Conservation (phyloP, 2,329 filamentous ascomycete species). For the Trichophyton rubrum region DNA sequence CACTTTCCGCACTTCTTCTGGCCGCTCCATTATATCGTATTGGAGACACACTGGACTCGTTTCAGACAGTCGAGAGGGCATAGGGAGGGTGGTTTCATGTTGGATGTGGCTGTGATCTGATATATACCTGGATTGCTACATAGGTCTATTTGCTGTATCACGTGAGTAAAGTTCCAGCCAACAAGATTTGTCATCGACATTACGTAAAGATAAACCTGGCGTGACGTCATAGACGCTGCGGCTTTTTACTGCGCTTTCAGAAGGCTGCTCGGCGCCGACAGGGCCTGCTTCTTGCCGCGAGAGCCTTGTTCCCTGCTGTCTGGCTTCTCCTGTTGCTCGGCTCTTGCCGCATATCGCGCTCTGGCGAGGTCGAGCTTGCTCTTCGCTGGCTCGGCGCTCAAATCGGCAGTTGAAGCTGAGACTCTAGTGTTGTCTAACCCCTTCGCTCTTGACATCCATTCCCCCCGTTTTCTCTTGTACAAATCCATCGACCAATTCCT, state of each 20-base stretch:
- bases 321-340: conserved; percentile 15
- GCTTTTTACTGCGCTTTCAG: conserved; percentile 8
- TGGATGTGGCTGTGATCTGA: background rate
- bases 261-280: conserved; percentile 2
- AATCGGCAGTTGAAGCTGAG: conserved; percentile 7
- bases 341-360: conserved; percentile 41
- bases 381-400: conserved; percentile 25
- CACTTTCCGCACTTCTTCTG: conserved; percentile 32
- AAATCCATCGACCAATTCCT: conserved; percentile 63
- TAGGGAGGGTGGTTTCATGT: background rate
- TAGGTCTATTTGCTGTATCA: background rate
- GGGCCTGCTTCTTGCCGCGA: background rate
- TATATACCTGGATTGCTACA: background rate
- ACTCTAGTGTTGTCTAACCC: conserved; percentile 28
- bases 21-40: conserved; percentile 18
- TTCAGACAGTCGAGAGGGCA: background rate
- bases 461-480: conserved; percentile 49
- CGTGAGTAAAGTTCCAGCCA: background rate
- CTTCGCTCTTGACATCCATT: conserved; percentile 53
- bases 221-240: background rate
- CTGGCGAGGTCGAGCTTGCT: conserved; percentile 46
- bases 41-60: background rate
- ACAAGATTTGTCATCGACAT: background rate
- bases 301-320: background rate
- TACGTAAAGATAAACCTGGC: background rate